Percentiles rank a stretch among this genome's conserved stretches.
phyloP scores from a whole-genome alignment of 306 rosid species.

The Dalbergia cochinchinensis region DNA sequence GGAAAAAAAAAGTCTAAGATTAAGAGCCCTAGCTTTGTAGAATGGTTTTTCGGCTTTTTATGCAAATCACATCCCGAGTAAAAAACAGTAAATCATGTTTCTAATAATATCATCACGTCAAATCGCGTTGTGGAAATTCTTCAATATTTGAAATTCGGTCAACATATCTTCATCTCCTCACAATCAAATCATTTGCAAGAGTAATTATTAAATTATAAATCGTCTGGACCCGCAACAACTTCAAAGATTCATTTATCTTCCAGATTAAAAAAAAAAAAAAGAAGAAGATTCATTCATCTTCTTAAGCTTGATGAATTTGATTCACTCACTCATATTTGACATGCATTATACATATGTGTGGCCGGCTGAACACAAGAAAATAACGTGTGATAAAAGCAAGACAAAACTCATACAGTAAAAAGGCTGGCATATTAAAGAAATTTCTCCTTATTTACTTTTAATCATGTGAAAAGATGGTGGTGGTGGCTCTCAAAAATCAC shows the following conservation, averaged over 20 bases:
- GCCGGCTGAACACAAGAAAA: no score
- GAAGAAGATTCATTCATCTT: no score
- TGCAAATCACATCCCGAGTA: not conserved
- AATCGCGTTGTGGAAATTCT: not conserved
- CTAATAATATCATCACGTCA: not conserved
- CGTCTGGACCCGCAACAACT: not conserved
- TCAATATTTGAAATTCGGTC: slow-evolving; percentile 4
- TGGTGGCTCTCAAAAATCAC: not conserved
- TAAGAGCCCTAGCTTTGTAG: not conserved
- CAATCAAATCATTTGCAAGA: not conserved
- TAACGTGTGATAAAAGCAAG: no score
- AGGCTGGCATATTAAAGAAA: no score
- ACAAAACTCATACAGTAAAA: no score
- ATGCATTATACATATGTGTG: not conserved
- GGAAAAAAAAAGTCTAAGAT: not conserved
- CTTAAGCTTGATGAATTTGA: not conserved
- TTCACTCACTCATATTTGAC: not conserved
- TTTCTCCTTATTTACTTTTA: no score
- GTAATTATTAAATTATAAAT: not conserved
- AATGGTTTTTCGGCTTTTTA: not conserved
- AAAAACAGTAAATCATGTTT: not conserved
- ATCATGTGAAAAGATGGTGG: not conserved
- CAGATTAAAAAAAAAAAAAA: no score
- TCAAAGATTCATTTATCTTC: not conserved
- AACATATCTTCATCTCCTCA: not conserved